Conservation (phyloP, 768 basidiomycete genomes). For the Neoboletus subvelutipes region DNA sequence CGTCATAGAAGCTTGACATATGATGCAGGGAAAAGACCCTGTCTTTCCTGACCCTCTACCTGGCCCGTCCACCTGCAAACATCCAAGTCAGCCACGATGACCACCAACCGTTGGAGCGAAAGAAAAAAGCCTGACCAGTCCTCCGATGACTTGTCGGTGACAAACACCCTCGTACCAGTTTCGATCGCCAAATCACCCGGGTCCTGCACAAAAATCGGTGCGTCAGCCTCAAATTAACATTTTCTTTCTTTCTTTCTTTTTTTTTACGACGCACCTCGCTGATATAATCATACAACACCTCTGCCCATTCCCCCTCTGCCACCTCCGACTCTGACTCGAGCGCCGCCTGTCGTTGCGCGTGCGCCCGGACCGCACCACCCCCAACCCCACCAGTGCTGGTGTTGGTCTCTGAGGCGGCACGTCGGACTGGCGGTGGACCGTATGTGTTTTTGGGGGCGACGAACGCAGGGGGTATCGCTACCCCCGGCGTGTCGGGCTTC, state of each 20-base stretch:
- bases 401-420: slow-evolving; percentile 24
- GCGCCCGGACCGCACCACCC: background rate
- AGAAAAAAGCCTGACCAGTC: slow-evolving; percentile 58
- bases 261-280: slow-evolving; percentile 46
- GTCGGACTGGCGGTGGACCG: slow-evolving; percentile 53
- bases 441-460: slow-evolving; percentile 43
- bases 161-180: slow-evolving; percentile 56
- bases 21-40: slow-evolving; percentile 65
- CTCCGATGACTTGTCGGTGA: slow-evolving; percentile 65
- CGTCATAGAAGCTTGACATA: slow-evolving; percentile 60
- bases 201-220: slow-evolving; percentile 46
- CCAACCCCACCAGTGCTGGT: slow-evolving; percentile 1
- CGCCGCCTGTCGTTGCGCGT: background rate
- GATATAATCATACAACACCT: slow-evolving; percentile 73
- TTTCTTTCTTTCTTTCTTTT: background rate
- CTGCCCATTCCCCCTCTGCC: slow-evolving; percentile 67
- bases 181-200: slow-evolving; percentile 62
- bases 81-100: slow-evolving; percentile 3
- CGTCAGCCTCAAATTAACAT: background rate
- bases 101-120: background rate
- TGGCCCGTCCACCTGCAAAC: slow-evolving; percentile 65
- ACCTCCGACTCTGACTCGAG: slow-evolving; percentile 33
- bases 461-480: slow-evolving; percentile 40
- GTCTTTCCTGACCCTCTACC: slow-evolving; percentile 54
- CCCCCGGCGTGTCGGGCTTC: slow-evolving; percentile 41